Conservation (phyloP, 257 asterid species). For the Penstemon eatonii region DNA sequence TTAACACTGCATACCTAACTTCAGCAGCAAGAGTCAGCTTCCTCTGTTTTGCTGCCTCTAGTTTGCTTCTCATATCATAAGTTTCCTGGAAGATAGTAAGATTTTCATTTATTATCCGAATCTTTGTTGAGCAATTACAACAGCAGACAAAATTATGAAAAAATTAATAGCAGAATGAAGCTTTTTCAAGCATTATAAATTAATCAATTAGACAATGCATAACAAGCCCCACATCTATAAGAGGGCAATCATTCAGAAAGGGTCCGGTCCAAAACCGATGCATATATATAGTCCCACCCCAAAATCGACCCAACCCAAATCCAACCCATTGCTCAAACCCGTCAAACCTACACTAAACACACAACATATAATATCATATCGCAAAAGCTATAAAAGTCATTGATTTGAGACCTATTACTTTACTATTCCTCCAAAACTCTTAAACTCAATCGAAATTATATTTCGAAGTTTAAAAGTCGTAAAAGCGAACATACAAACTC, state of each 20-base stretch:
- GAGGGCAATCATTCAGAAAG: not conserved
- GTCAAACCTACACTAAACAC: too few relatives aligned
- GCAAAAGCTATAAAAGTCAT: too few relatives aligned
- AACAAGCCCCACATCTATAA: not conserved
- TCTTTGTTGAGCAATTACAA: not conserved
- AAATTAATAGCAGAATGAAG: not conserved
- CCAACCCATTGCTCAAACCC: not conserved
- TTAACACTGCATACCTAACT: conserved; percentile 60
- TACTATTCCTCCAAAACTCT: too few relatives aligned
- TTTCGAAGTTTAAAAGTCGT: too few relatives aligned
- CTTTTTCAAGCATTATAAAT: not conserved
- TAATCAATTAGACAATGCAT: not conserved
- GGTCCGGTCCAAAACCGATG: too few relatives aligned
- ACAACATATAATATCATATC: too few relatives aligned
- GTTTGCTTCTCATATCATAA: conserved; percentile 45
- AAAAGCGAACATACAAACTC: too few relatives aligned
- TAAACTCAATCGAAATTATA: too few relatives aligned
- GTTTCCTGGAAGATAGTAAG: conserved; percentile 49
- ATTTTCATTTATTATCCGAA: not conserved
- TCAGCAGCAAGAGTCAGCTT: conserved; percentile 67
- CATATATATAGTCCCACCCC: too few relatives aligned
- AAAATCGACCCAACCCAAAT: too few relatives aligned
- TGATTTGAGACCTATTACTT: too few relatives aligned
- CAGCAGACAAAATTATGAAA: not conserved
- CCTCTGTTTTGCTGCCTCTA: conserved; percentile 53